Evolutionary conservation across 176 grass and related monocot species (phyloP).

Genomic region (Cocos nucifera): DNA sequence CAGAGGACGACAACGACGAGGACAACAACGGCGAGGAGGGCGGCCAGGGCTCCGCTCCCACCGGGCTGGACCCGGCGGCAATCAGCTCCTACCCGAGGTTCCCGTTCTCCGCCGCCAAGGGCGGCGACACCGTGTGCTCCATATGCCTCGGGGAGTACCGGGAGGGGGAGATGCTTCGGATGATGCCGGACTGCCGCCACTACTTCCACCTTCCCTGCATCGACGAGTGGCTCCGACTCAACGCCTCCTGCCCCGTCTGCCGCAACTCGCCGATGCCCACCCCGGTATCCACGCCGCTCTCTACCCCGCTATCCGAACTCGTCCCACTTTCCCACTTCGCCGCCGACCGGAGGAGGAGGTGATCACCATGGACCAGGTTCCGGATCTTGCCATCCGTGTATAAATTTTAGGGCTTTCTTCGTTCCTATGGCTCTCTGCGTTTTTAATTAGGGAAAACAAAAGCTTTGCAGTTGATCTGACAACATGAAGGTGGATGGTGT

Average conservation of each 20-base stretch:
- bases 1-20: conserved; percentile 60
- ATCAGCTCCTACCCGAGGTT: conserved; percentile 78
- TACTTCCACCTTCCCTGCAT: conserved; percentile 88
- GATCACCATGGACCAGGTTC: conserved; percentile 4
- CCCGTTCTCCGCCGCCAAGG: conserved; percentile 41
- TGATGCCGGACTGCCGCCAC: conserved; percentile 88
- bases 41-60: conserved; percentile 20
- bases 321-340: conserved; percentile 82
- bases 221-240: conserved; percentile 80
- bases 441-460: no score
- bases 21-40: conserved; percentile 30
- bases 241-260: conserved; percentile 84
- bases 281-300: conserved; percentile 50
- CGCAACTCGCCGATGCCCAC: conserved; percentile 83
- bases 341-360: conserved; percentile 63
- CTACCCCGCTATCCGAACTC: conserved; percentile 75
- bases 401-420: no score
- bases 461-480: no score
- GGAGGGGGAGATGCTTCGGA: conserved; percentile 81
- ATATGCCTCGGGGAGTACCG: conserved; percentile 92
- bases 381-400: no score
- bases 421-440: no score
- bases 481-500: no score
- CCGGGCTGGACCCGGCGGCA: conserved; percentile 58
- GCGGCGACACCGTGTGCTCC: conserved; percentile 44